Percentiles rank a stretch among this genome's conserved stretches.
phyloP scores from a whole-genome alignment of 2,329 filamentous ascomycete genomes.

The Penicillium nordicum region DNA sequence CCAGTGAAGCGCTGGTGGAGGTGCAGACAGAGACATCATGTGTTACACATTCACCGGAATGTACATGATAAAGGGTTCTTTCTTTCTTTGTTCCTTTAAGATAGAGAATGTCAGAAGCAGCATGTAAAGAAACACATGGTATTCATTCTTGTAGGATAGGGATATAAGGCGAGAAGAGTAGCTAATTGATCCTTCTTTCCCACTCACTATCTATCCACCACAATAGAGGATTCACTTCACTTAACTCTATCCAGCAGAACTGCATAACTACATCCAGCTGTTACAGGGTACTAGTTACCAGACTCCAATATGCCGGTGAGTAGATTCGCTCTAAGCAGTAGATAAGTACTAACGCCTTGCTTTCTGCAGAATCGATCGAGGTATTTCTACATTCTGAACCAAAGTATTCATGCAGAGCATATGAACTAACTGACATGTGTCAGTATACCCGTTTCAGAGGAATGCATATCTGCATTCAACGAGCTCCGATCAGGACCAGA shows the following conservation, averaged over 20 bases:
- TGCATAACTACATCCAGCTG: background rate
- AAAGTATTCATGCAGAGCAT: background rate
- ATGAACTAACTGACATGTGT: background rate
- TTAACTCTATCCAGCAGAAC: background rate
- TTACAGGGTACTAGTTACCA: background rate
- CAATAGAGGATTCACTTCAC: background rate
- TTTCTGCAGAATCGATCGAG: background rate
- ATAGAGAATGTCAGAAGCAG: background rate
- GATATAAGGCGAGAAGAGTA: background rate
- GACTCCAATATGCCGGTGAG: background rate
- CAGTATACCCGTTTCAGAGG: slow-evolving; percentile 7
- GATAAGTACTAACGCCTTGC: background rate
- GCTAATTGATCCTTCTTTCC: background rate
- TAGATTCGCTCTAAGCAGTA: background rate
- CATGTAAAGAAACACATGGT: background rate
- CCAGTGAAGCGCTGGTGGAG: background rate
- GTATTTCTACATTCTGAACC: background rate
- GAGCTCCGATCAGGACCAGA: slow-evolving; percentile 28
- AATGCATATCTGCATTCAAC: slow-evolving; percentile 35
- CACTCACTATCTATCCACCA: background rate
- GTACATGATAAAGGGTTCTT: background rate
- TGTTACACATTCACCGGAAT: background rate
- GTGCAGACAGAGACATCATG: background rate
- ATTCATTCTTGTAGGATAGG: background rate
- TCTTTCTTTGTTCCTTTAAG: background rate